Base-by-base conservation (phyloP, 345 rosid species). In the Linum tenue region DNA sequence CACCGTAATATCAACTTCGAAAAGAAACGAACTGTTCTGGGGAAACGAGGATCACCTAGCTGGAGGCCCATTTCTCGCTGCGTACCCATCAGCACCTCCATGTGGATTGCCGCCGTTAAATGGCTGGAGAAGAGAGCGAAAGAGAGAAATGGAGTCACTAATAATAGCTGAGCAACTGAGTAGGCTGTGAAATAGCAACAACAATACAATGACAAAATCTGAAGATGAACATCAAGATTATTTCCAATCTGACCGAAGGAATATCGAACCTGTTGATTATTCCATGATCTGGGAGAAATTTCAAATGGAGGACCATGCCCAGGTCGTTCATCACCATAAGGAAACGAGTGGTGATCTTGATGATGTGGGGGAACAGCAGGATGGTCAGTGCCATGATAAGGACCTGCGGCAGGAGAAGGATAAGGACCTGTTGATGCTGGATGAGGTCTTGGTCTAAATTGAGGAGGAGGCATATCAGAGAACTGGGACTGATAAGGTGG, bases 251-350 rank as follows among this genome's bases (percentile, higher is more conserved):
- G 43, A 53, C 58, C 63, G 38, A n/a, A 42, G 55, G 15, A 59
- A 22, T 10, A 53, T 68, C 81, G 51, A 71, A 88, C 96, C 85
- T 84, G 88, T 37, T 85, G 81, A 62, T 22, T 22, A 22, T 83
- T 79, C 91, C 90, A 88, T 56, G 86, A 81, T 82, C 84, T 79
- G 56, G 96, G 96, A 48, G 96, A 86, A 42, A 82, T 76, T 59
- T 86, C 95, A 82, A 74, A 86, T 51, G 80, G 79, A 65, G 85
- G 86, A 70, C 86, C 89, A 78, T 82, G 83, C 65, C 84, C 83
- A 65, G 72, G 86, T 66, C 85, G 77, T 55, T 85, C 95, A 62
- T 81, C 67, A 64, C 75, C 70, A 59, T 76, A 80, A 35, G 77
- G 70, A 65, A 63, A 83, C 16, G 79, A 72, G 75, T 75, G 83